phyloP scores from a whole-genome alignment of 257 asterid genomes.

The Solanum ahanhuiri region DNA sequence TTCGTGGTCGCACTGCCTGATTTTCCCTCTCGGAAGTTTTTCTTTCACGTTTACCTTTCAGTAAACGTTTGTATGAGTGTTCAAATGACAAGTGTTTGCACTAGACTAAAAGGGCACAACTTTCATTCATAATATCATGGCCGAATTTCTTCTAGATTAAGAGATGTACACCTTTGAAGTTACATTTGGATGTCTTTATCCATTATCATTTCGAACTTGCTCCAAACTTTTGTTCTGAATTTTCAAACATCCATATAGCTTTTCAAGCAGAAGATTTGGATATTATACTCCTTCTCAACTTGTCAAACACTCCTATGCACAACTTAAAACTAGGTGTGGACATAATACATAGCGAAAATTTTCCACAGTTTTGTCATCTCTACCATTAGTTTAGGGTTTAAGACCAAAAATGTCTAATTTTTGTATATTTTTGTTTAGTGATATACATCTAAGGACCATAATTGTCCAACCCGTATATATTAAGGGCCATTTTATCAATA shows the following conservation, averaged over 20 bases:
- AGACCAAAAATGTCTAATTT: not conserved
- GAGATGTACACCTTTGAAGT: not conserved
- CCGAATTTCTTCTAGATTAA: not conserved
- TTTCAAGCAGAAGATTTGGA: not conserved
- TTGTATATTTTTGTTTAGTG: not conserved
- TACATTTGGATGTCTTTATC: not conserved
- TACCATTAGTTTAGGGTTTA: not conserved
- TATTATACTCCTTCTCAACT: not conserved
- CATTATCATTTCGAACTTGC: not conserved
- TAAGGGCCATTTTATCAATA: not conserved
- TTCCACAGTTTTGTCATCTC: not conserved
- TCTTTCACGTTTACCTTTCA: not conserved
- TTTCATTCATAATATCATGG: not conserved
- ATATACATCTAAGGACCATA: not conserved
- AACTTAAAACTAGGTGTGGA: not conserved
- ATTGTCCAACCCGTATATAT: not conserved
- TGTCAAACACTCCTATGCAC: not conserved
- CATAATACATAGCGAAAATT: not conserved
- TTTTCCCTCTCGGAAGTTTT: not conserved
- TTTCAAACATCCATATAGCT: not conserved
- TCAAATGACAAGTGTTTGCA: not conserved
- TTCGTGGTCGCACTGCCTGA: not conserved
- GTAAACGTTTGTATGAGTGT: not conserved
- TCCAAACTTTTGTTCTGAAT: not conserved
- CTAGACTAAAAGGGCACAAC: not conserved